Percentiles rank a stretch among this genome's conserved stretches.
These are phyloP conservation scores for Colletotrichum salicis DNA, from an alignment of 2,329 filamentous ascomycete genomes.

Conservation along the genomic window DNA sequence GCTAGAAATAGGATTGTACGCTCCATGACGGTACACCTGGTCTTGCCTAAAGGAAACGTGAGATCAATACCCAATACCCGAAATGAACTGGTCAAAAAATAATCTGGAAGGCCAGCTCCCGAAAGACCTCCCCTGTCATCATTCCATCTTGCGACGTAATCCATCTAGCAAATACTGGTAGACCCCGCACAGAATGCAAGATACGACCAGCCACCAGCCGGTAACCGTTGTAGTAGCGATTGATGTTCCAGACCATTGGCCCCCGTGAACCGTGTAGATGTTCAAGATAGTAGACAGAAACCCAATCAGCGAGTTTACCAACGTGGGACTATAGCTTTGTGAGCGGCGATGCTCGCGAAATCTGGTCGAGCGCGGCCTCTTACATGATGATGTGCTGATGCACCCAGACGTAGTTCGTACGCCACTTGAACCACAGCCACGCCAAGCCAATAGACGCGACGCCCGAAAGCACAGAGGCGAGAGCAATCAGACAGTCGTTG, in stretches of 20 bases:
- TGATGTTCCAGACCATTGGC: too few relatives aligned
- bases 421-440: not conserved
- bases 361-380: not conserved
- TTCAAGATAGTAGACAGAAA: slow-evolving; percentile 4
- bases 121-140: too few relatives aligned
- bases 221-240: too few relatives aligned
- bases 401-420: slow-evolving; percentile 1
- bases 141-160: not conserved
- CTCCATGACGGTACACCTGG: too few relatives aligned
- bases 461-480: not conserved
- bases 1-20: too few relatives aligned
- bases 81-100: too few relatives aligned
- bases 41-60: too few relatives aligned
- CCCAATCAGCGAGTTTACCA: not conserved
- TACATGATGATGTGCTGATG: slow-evolving; percentile 3
- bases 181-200: not conserved
- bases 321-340: not conserved
- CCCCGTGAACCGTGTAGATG: not conserved
- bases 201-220: not conserved
- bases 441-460: not conserved
- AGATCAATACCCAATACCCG: too few relatives aligned
- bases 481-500: not conserved
- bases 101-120: too few relatives aligned
- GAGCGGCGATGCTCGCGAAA: not conserved
- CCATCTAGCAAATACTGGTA: not conserved